Evolutionary conservation across 2,329 filamentous ascomycete species (phyloP), one percentile per base, ranked within the genome.

Genomic region (Rugonectria rugulosa): DNA sequence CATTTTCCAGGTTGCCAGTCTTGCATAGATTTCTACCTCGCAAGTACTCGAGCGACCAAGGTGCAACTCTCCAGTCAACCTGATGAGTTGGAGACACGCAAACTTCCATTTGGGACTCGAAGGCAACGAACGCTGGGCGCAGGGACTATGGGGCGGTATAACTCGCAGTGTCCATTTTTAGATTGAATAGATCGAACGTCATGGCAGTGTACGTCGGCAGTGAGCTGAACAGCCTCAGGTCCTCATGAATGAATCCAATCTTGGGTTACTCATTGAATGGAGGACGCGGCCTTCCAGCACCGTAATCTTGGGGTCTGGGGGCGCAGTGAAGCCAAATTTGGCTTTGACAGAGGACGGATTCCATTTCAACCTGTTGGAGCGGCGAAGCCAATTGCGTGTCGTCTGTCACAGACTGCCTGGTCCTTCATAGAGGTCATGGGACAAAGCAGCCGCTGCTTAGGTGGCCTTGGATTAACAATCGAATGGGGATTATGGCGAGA

Each of bases 401-500:
- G 46, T 37, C 34, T 38, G 36, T 43, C 32, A 27, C 57, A 54
- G 61, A 49, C 54, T 53, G 41, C 31, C 32, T 48, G 41, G 48
- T 34, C 26, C 26, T 12, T 29, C n/a, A n/a, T n/a, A n/a, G n/a
- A n/a, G 62, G 54, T 61, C 62, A 64, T 64, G 59, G 56, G 51
- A 59, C 51, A 42, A 49, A 34, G 40, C 34, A 11, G 37, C 51
- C 43, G 54, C 43, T 58, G 55, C 43, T 41, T 54, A 50, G n/a
- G 57, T 61, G 47, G 36, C 41, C 41, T 46, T 59, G 40, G 48
- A 63, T 64, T 61, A 57, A 59, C 62, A 64, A 56, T 60, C 53
- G 43, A 31, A 52, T 19, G 58, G 60, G 41, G 45, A 59, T 21
- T 56, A 67, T 67, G 62, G 64, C 59, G 64, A 67, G 64, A 64